Conservation (phyloP, 139 green algal species). For the Micractinium sp. region DNA sequence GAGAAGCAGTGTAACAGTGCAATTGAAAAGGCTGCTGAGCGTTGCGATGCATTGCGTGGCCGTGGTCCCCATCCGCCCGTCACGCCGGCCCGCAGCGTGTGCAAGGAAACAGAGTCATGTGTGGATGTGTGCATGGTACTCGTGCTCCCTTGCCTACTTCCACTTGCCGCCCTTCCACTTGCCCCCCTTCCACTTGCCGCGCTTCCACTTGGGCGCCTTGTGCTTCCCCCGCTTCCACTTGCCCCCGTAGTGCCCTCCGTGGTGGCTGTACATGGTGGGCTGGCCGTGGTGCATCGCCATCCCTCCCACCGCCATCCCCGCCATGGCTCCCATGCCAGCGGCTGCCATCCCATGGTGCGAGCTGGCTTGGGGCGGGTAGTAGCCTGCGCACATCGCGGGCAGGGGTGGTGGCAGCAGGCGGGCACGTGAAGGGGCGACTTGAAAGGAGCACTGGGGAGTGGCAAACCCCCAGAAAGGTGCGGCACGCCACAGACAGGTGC, state of each 20-base stretch:
- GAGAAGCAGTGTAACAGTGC: too few relatives aligned
- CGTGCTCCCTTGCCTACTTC: not conserved
- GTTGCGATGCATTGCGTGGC: not conserved
- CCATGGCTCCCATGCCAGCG: constrained; percentile 7
- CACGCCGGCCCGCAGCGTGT: not conserved
- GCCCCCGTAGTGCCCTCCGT: not conserved
- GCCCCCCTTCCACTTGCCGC: constrained; percentile 10
- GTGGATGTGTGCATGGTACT: too few relatives aligned
- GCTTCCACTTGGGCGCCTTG: not conserved
- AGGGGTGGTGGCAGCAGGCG: not conserved
- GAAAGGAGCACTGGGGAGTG: not conserved
- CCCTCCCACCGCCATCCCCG: not conserved
- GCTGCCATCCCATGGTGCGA: not conserved
- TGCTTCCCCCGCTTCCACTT: constrained; percentile 8
- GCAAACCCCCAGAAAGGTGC: too few relatives aligned
- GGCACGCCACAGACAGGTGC: too few relatives aligned
- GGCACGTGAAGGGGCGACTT: not conserved
- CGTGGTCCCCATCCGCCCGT: too few relatives aligned
- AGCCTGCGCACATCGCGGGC: not conserved
- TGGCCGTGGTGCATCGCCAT: constrained; percentile 1
- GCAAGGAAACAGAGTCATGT: too few relatives aligned
- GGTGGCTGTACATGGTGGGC: not conserved
- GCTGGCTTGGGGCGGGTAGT: not conserved
- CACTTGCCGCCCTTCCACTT: constrained; percentile 24
- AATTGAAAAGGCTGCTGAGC: too few relatives aligned